phyloP scores from a whole-genome alignment of 768 basidiomycete genomes.

The Macrolepiota albuminosa region DNA sequence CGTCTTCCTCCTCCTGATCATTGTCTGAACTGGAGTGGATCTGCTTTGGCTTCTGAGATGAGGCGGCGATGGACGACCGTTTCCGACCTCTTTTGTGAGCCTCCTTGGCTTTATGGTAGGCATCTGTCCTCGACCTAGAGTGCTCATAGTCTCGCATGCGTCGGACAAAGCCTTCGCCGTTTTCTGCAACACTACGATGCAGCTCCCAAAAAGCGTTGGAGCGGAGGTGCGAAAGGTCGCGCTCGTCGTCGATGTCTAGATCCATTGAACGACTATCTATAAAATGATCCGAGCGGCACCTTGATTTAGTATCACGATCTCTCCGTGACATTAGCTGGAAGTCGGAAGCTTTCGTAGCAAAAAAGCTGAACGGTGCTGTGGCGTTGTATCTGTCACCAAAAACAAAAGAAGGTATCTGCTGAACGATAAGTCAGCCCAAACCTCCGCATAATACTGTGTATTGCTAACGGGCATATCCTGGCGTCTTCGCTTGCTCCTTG shows the following conservation, averaged over 20 bases:
- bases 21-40: slow-evolving; percentile 15
- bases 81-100: slow-evolving; percentile 39
- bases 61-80: slow-evolving; percentile 24
- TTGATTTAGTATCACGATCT: slow-evolving; percentile 12
- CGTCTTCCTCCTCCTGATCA: slow-evolving; percentile 42
- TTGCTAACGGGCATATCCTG: slow-evolving; percentile 41
- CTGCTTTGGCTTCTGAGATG: slow-evolving; percentile 16
- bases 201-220: slow-evolving; percentile 66
- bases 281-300: slow-evolving; percentile 15
- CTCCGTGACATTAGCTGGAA: slow-evolving; percentile 38
- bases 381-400: slow-evolving; percentile 4
- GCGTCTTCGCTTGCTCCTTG: slow-evolving; percentile 51
- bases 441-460: background rate
- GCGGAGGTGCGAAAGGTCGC: slow-evolving; percentile 39
- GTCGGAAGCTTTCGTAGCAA: slow-evolving; percentile 46
- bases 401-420: slow-evolving; percentile 17
- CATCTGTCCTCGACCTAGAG: slow-evolving; percentile 37
- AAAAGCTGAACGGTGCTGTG: slow-evolving; percentile 19
- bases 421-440: slow-evolving; percentile 1
- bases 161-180: slow-evolving; percentile 61
- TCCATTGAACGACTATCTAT: slow-evolving; percentile 11
- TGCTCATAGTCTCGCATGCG: slow-evolving; percentile 74
- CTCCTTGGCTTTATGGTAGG: slow-evolving; percentile 33
- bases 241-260: slow-evolving; percentile 10
- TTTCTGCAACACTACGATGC: slow-evolving; percentile 54